These are phyloP conservation scores for Pelargonium exstipulatum DNA, from an alignment of 441 rosid genomes.

Conservation along the genomic window DNA sequence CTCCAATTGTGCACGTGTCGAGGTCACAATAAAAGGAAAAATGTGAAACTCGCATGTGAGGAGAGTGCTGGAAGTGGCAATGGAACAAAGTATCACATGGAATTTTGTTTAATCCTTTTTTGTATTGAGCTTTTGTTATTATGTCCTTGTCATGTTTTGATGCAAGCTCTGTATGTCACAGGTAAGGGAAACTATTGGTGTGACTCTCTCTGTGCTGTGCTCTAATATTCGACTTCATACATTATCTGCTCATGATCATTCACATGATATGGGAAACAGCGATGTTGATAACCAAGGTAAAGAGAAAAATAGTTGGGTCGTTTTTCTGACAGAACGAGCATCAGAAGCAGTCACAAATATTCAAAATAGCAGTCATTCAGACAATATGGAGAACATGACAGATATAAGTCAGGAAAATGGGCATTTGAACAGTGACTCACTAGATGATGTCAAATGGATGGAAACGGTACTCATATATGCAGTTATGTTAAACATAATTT, in stretches of 20 bases:
- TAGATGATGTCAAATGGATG: conserved; percentile 96
- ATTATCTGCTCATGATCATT: conserved; percentile 40
- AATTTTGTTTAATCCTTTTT: neutral
- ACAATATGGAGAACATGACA: conserved; percentile 44
- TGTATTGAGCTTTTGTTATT: neutral
- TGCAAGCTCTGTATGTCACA: conserved; percentile 32
- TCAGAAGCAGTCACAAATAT: conserved; percentile 66
- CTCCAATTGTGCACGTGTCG: too few relatives aligned
- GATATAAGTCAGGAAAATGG: conserved; percentile 45
- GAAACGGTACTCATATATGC: conserved; percentile 66
- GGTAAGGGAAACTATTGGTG: conserved; percentile 97
- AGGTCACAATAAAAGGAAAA: too few relatives aligned
- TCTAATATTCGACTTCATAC: conserved; percentile 79
- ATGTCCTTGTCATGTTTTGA: conserved; percentile 15
- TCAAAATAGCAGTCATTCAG: conserved; percentile 64
- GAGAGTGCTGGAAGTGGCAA: too few relatives aligned
- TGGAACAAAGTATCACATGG: too few relatives aligned
- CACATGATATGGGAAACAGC: conserved; percentile 39
- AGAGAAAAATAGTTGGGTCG: conserved; percentile 59
- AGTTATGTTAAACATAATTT: conserved; percentile 6
- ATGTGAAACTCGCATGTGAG: too few relatives aligned
- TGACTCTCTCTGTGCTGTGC: conserved; percentile 77
- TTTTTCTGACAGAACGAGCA: conserved; percentile 57
- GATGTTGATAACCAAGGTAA: conserved; percentile 36
- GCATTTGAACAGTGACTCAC: conserved; percentile 49